Conservation (phyloP, 129 eudicot species). For the Gnaphalium uliginosum region DNA sequence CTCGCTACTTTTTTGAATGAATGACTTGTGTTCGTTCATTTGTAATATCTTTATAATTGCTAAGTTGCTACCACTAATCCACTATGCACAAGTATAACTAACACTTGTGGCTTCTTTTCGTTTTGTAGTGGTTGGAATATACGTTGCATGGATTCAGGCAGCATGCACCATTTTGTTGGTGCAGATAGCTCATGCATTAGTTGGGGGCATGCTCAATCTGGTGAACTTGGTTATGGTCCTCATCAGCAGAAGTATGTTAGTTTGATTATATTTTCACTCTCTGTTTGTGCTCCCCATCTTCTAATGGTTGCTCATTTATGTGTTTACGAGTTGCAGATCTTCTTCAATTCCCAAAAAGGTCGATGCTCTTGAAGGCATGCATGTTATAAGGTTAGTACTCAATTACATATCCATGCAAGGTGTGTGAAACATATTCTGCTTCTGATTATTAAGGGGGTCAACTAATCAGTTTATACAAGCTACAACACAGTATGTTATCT, state of each 20-base stretch:
- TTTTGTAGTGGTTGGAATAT: conserved; percentile 72
- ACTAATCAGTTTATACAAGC: background rate
- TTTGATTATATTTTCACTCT: conserved; percentile 1
- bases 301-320: background rate
- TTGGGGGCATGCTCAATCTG: conserved; percentile 94
- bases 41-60: background rate
- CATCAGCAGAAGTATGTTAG: conserved; percentile 67
- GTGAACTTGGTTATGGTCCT: conserved; percentile 95
- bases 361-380: conserved; percentile 91
- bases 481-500: background rate
- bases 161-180: conserved; percentile 90
- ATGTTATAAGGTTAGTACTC: conserved; percentile 74
- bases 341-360: conserved; percentile 87
- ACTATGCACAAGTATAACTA: background rate
- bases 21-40: no score
- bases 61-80: no score
- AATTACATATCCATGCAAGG: background rate
- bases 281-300: background rate
- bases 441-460: background rate
- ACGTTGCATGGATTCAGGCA: conserved; percentile 93
- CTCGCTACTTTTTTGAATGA: no score
- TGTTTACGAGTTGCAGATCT: conserved; percentile 50
- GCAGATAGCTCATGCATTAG: conserved; percentile 93
- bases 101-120: background rate
- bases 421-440: background rate